Base-by-base conservation (phyloP, 768 basidiomycete species). In the Asterophora parasitica region DNA sequence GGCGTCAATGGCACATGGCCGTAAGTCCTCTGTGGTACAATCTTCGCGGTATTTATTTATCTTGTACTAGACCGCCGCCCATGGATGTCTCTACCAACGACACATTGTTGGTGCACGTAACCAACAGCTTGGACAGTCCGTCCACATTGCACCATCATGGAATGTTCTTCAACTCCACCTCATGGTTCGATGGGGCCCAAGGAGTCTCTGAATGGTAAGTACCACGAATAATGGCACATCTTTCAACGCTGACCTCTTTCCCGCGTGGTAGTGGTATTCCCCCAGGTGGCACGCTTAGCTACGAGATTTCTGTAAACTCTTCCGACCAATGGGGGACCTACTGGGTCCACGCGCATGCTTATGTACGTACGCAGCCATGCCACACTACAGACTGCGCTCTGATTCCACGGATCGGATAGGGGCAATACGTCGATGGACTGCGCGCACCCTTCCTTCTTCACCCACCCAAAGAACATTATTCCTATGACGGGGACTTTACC, bases 1-100 rank as follows among this genome's bases (percentile, higher is more conserved):
- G 93, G 93, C 44, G 81, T 96, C 42, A 97, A 97, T 61, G 81
- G 82, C 15, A 86, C 88, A 4, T 98, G 94, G 95, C 94, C 94
- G 85, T 93, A 65, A 63, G 91, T 73, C 15, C 42, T 44, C 12
- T 33, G 45, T 39, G 15, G 7, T 43, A 41, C 50, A 31, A 31
- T 26, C 3, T 2, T 31, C 30, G 23, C 6, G 23, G 7, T n/a
- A 37, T 48, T 38, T 19, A 35, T 19, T 38, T 32, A 42, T 46
- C 36, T 32, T 44, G 2, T 15, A 26, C 31, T 50, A 93, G 90
- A 20, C 92, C 90, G 1, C 94, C 94, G 0, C 83, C 90, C 0
- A 70, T 96, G 50, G 78, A 83, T 19, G 79, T 92, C 9, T 76
- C 74, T 52, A 76, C 79, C 4, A 75, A 74, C 15, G 92, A 98